Conservation (phyloP, 2,329 filamentous ascomycete species). For the Aspergillus eucalypticola region DNA sequence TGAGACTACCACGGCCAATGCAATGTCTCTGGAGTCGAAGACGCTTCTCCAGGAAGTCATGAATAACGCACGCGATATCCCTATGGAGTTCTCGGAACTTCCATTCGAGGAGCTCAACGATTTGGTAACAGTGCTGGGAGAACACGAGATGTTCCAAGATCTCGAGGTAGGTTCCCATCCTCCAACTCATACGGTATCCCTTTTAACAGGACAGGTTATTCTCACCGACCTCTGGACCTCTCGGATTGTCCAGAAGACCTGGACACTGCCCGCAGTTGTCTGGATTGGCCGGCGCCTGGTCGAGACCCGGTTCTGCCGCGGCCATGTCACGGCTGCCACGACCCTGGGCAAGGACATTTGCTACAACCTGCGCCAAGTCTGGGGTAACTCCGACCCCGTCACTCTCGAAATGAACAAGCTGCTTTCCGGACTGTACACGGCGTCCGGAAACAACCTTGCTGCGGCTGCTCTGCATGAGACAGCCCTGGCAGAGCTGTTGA, state of each 20-base stretch:
- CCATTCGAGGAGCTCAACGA: conserved; percentile 40
- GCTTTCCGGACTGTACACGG: conserved; percentile 53
- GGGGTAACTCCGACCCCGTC: conserved; percentile 50
- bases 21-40: conserved; percentile 37
- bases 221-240: conserved; percentile 51
- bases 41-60: conserved; percentile 38
- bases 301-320: conserved; percentile 53
- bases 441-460: conserved; percentile 32
- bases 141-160: conserved; percentile 40
- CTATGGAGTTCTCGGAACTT: conserved; percentile 37
- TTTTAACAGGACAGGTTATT: conserved; percentile 26
- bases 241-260: conserved; percentile 48
- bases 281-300: conserved; percentile 56
- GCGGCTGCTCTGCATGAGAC: conserved; percentile 35
- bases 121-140: conserved; percentile 39
- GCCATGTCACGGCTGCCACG: conserved; percentile 46
- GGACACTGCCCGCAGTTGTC: conserved; percentile 50
- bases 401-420: conserved; percentile 54
- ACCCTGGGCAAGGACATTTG: conserved; percentile 56
- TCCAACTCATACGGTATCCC: not conserved
- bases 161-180: conserved; percentile 31
- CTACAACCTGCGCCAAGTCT: conserved; percentile 57
- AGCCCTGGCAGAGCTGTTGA: conserved; percentile 31
- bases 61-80: conserved; percentile 29
- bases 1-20: conserved; percentile 27